Conservation (phyloP, 2,329 filamentous ascomycete species). For the Helotiales sp. region DNA sequence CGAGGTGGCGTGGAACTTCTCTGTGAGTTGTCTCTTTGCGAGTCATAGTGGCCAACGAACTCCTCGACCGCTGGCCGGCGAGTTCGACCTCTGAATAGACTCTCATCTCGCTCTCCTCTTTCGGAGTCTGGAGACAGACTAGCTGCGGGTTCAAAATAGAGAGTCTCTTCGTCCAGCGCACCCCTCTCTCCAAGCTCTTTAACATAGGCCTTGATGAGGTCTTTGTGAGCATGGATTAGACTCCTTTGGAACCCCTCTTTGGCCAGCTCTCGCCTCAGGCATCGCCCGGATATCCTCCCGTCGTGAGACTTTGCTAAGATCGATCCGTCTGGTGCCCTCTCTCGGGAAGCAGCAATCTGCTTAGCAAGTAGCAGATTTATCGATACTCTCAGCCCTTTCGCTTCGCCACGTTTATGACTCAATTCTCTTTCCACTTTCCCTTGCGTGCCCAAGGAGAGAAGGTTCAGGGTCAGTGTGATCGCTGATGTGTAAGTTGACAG, state of each 20-base stretch:
- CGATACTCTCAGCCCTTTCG: conserved; percentile 12
- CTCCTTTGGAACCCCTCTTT: conserved; percentile 59
- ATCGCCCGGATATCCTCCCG: conserved; percentile 58
- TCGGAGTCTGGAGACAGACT: background rate
- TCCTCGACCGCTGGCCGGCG: background rate
- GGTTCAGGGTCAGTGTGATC: conserved; percentile 22
- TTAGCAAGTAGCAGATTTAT: conserved; percentile 16
- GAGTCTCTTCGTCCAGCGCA: conserved; percentile 2
- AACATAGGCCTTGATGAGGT: conserved; percentile 29
- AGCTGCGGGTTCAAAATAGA: background rate
- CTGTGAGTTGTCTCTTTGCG: background rate
- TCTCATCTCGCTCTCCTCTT: background rate
- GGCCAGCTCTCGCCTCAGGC: conserved; percentile 58
- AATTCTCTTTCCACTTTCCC: conserved; percentile 21
- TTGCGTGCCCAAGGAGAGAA: conserved; percentile 22
- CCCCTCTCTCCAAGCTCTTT: conserved; percentile 28
- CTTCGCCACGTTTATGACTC: conserved; percentile 3
- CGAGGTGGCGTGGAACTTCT: background rate
- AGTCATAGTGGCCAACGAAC: background rate
- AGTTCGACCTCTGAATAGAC: background rate
- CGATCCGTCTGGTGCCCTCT: conserved; percentile 31
- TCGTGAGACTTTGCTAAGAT: conserved; percentile 39
- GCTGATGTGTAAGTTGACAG: conserved; percentile 20
- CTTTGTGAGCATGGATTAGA: conserved; percentile 59
- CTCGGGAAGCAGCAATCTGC: conserved; percentile 3